Evolutionary conservation across 495 filamentous ascomycete species (phyloP), one percentile per base, ranked within the genome.

Genomic region (Viridothelium virens): DNA sequence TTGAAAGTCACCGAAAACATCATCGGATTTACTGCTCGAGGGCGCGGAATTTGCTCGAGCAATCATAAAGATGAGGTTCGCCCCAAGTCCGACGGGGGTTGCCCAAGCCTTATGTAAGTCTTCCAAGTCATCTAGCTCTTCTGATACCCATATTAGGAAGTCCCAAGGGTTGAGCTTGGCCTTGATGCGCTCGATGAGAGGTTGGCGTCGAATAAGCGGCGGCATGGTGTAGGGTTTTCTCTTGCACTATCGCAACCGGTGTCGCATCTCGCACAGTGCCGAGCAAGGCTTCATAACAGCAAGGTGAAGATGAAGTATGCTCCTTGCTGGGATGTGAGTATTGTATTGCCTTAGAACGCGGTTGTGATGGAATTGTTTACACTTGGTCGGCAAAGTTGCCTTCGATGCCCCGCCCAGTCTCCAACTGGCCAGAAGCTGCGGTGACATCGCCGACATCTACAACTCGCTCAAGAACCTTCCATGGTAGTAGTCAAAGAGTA

Each of bases 61-160:
- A 53, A 97, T 77, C 41, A 97, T 78, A 76, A 96, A 95, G 31
- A 88, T 69, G 16, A 95, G 70, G 72, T 97, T 97, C 68, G 92
- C 78, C 1, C 68, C 77, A 33, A 96, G 68, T 0, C 91, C 94
- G 36, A 96, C 78, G 41, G 89, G 84, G 1, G 84, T 82, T 14
- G 89, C 89, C 78, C 89, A 88, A 25, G 83, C 77, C 68, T 91
- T 89, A 66, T 87, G 81, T 65, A 84, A 79, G 62, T 92, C 88
- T 70, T 96, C 89, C 89, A 91, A 96, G 1, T 89, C 87, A 72
- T 96, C 91, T 66, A 97, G 81, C 76, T 93, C 89, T 71, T 96
- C 92, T 1, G 90, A 95, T 2, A 96, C 76, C 87, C 89, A 93
- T 31, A 97, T 83, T 44, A 94, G 79, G 74, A 91, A 89, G 77